These are phyloP conservation scores for Beauveria pseudobassiana DNA, from an alignment of 2,329 filamentous ascomycete genomes.

Conservation along the genomic window DNA sequence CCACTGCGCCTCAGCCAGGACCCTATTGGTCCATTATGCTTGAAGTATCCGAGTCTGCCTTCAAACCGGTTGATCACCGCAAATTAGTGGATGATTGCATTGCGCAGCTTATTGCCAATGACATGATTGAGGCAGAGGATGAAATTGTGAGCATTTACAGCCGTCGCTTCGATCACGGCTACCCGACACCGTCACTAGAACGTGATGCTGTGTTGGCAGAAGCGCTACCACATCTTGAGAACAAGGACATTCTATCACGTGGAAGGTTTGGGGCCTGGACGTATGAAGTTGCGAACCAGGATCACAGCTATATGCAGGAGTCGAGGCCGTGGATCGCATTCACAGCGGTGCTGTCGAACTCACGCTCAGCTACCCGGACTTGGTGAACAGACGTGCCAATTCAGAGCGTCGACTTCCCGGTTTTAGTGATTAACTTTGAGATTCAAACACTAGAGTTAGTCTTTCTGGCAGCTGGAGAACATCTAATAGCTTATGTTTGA, in stretches of 20 bases:
- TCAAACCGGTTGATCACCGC: constrained; percentile 78
- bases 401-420: constrained; percentile 8
- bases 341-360: constrained; percentile 83
- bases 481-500: too few relatives aligned
- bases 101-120: constrained; percentile 80
- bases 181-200: constrained; percentile 82
- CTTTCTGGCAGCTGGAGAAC: too few relatives aligned
- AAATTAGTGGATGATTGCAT: constrained; percentile 76
- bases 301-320: constrained; percentile 65
- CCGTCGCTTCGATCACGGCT: constrained; percentile 88
- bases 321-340: constrained; percentile 89
- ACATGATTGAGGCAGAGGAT: constrained; percentile 76
- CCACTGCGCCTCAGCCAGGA: constrained; percentile 58
- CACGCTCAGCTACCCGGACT: constrained; percentile 93
- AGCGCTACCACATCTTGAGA: constrained; percentile 76
- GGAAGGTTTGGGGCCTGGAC: constrained; percentile 90
- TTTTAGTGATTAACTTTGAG: too few relatives aligned
- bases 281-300: constrained; percentile 55
- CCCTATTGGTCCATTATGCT: constrained; percentile 98
- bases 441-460: too few relatives aligned
- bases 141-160: constrained; percentile 93
- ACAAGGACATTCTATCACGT: constrained; percentile 78
- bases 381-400: constrained; percentile 75
- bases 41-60: constrained; percentile 81
- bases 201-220: constrained; percentile 81